Conservation (phyloP, 768 basidiomycete species). For the Amanita subjunquillea region DNA sequence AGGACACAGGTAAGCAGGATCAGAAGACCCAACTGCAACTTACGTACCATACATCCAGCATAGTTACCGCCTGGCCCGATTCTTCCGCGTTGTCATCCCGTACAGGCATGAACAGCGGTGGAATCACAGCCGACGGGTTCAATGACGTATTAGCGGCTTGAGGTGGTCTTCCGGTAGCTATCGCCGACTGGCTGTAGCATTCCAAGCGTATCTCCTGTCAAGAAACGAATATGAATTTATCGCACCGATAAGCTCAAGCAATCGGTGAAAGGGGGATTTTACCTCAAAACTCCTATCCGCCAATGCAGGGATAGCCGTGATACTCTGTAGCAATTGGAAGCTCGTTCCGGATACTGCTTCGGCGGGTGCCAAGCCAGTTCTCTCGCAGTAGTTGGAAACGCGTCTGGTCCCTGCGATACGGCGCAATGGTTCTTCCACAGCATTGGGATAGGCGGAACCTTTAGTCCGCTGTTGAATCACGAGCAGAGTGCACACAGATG, state of each 20-base stretch:
- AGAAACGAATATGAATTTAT: not conserved
- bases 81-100: slow-evolving; percentile 8
- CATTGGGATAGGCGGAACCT: not conserved
- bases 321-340: slow-evolving; percentile 18
- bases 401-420: slow-evolving; percentile 6
- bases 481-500: not conserved
- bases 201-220: slow-evolving; percentile 20
- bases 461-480: not conserved
- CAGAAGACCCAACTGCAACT: not conserved
- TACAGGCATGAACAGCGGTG: slow-evolving; percentile 17
- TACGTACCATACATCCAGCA: slow-evolving; percentile 1
- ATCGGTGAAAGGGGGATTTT: not conserved
- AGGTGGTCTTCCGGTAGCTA: slow-evolving; percentile 16
- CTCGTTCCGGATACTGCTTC: slow-evolving; percentile 11
- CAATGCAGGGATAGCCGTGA: slow-evolving; percentile 17
- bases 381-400: slow-evolving; percentile 8
- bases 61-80: not conserved
- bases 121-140: slow-evolving; percentile 16
- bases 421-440: not conserved
- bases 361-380: not conserved
- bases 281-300: slow-evolving; percentile 19
- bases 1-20: not conserved
- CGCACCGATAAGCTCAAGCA: not conserved
- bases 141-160: slow-evolving; percentile 12
- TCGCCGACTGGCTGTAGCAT: slow-evolving; percentile 17